These are phyloP conservation scores for Akanthomyces dipterigenus DNA, from an alignment of 2,329 filamentous ascomycete species.

Conservation along the genomic window DNA sequence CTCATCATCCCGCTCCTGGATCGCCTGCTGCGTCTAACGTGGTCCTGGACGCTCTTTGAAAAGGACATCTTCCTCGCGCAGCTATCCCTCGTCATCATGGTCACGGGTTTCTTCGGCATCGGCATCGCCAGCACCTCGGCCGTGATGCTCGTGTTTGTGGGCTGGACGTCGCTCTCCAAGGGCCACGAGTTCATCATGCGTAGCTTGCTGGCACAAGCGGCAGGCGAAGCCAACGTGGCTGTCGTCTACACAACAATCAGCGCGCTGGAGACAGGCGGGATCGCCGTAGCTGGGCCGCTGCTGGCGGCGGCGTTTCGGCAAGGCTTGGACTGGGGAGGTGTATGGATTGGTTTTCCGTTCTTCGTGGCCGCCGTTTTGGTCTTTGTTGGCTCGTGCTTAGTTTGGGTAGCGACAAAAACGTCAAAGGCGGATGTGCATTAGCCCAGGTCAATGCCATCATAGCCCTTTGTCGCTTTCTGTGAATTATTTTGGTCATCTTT, in stretches of 20 bases:
- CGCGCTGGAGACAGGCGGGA: not conserved
- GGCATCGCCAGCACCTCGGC: not conserved
- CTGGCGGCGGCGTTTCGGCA: not conserved
- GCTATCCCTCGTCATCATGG: not conserved
- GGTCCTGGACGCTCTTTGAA: not conserved
- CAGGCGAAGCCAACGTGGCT: not conserved
- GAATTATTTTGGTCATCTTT: no score
- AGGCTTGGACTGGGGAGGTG: not conserved
- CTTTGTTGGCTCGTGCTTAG: no score
- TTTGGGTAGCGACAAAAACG: no score
- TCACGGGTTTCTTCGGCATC: not conserved
- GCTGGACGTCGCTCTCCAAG: not conserved
- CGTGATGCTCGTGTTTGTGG: not conserved
- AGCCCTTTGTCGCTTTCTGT: no score
- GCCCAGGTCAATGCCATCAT: no score
- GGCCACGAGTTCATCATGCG: slow-evolving; percentile 5
- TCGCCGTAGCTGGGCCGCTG: not conserved
- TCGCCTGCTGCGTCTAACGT: not conserved
- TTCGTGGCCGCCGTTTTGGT: not conserved
- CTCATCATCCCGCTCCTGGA: not conserved
- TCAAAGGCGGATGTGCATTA: no score
- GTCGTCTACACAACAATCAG: slow-evolving; percentile 4
- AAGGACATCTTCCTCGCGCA: not conserved
- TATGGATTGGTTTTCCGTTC: not conserved
- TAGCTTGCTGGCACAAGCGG: not conserved